Evolutionary conservation across 257 asterid species (phyloP), one percentile per base, ranked within the genome.

Genomic region (Ligustrum vulgare): DNA sequence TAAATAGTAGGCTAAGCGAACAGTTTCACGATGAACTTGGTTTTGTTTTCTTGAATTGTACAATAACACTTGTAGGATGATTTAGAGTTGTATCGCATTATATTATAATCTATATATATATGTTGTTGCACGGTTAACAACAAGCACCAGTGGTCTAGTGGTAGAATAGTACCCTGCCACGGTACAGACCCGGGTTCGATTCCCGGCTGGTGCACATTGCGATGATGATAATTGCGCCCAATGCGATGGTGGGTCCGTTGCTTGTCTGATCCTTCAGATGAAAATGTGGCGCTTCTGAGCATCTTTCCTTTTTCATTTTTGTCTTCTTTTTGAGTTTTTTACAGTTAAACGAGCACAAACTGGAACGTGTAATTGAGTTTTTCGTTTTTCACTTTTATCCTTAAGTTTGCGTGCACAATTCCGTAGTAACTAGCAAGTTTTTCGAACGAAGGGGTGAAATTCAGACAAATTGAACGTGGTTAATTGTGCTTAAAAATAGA

Each of bases 181-280:
- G 90, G 91, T 85, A 86, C 91, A 86, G 89, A 88, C 88, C 91
- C 90, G 86, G 90, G 87, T 88, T 90, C 85, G 89, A 86, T 86
- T 88, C 91, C 90, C 90, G 88, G 91, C 90, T 85, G 96, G 90
- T 90, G 93, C 93, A 88, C 6, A 23, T 28, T 2, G 82, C 80
- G 0, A 25, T 77, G 85, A 77, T 11, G 80, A 77, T 0, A 0
- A 1, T 10, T 39, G 75, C 78, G 83, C 80, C 68, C 0, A 1
- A 10, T 10, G 32, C 51, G 76, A 72, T 10, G 43, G 81, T 77
- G 82, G 85, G 82, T 75, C 80, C 25, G 47, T 71, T 32, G 78
- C 80, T 7, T 8, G 0, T 0, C 78, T 67, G 76, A 78, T 2
- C 3, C 1, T 5, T 71, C 22, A 13, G 81, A 47, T 73, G 78